Evolutionary conservation across 2,329 filamentous ascomycete species (phyloP).

Genomic region (Falciphora oryzae): DNA sequence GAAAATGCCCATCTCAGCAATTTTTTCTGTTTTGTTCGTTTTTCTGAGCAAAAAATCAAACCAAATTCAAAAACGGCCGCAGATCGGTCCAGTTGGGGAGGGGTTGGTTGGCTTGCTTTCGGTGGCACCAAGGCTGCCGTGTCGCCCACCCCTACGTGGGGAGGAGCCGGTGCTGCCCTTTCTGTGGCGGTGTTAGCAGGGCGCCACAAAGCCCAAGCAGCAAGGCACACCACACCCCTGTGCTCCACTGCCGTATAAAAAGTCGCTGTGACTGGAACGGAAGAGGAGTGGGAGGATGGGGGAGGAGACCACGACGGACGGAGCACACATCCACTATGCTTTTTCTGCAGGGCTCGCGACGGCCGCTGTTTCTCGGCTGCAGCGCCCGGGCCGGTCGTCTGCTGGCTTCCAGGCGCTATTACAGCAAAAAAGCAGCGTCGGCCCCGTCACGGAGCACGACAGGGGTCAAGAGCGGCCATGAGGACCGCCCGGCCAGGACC

Average conservation of each 20-base stretch:
- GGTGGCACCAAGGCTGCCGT: neutral
- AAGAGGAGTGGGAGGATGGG: neutral
- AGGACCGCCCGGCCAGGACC: slow-evolving; percentile 60
- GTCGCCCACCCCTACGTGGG: neutral
- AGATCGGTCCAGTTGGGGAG: neutral
- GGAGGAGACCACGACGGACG: neutral
- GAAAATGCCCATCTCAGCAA: neutral
- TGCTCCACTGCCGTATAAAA: neutral
- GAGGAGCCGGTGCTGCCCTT: neutral
- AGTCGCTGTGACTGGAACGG: no score
- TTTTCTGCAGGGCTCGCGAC: neutral
- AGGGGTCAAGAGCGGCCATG: slow-evolving; percentile 28
- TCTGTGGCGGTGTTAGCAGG: neutral
- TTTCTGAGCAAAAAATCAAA: neutral
- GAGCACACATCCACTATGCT: neutral
- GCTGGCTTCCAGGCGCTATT: neutral
- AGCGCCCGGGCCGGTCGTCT: neutral
- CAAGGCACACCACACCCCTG: no score
- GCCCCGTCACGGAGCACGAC: neutral
- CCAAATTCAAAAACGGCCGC: no score
- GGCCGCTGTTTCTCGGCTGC: neutral
- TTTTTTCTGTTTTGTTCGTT: neutral
- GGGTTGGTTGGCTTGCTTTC: neutral
- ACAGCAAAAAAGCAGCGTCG: neutral
- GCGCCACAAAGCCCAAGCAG: neutral